Conservation (phyloP, 371 early-diverging fungal species). For the Actinomucor elegans region DNA sequence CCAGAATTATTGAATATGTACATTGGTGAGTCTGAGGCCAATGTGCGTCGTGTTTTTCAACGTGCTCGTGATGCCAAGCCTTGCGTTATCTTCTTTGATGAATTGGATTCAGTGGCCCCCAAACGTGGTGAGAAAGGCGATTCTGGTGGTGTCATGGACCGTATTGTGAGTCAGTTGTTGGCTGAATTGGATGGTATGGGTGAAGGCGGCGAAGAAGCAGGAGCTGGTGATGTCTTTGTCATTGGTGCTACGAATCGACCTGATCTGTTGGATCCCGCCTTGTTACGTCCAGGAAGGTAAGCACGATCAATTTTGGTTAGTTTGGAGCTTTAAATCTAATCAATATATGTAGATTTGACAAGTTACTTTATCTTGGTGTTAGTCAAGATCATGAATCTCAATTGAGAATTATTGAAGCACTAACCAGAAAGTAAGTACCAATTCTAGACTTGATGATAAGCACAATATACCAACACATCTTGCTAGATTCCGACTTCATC, state of each 20-base stretch:
- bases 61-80: constrained; percentile 98
- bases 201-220: constrained; percentile 43
- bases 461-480: too few relatives aligned
- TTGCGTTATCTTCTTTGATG: constrained; percentile 99
- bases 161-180: constrained; percentile 93
- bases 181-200: constrained; percentile 96
- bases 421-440: constrained; percentile 90
- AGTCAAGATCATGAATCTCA: constrained; percentile 85
- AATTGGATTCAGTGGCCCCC: constrained; percentile 98
- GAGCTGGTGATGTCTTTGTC: constrained; percentile 94
- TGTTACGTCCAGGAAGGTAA: constrained; percentile 55
- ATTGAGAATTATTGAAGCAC: constrained; percentile 83
- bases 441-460: too few relatives aligned
- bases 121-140: constrained; percentile 97
- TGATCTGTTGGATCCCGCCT: constrained; percentile 96
- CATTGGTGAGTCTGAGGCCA: constrained; percentile 96
- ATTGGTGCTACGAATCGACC: constrained; percentile 99
- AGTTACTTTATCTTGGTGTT: constrained; percentile 92
- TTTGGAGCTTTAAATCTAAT: not conserved
- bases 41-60: constrained; percentile 97
- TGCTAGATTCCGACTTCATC: constrained; percentile 77
- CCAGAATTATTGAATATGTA: constrained; percentile 93
- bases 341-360: constrained; percentile 78
- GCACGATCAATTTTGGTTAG: too few relatives aligned
- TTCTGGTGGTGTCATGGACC: constrained; percentile 98